These are phyloP conservation scores for Candida gigantensis DNA, from an alignment of 1,139 yeast species.

Conservation along the genomic window DNA sequence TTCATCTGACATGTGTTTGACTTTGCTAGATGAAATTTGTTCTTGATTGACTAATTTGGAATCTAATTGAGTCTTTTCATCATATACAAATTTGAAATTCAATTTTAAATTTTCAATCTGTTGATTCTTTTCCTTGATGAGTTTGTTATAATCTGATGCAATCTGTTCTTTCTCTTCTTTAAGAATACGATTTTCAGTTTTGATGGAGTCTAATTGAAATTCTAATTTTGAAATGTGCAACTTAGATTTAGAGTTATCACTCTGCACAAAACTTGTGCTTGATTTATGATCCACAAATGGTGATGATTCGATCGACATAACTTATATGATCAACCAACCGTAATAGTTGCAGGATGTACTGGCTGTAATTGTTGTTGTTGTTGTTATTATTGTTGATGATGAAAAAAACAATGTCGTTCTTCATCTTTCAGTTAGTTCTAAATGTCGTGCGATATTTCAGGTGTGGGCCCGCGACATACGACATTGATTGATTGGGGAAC, in stretches of 20 bases:
- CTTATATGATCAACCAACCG: too few relatives aligned
- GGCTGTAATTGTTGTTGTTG: conserved; percentile 1
- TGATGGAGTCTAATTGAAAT: conserved; percentile 30
- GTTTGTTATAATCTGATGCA: conserved; percentile 28
- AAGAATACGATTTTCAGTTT: conserved; percentile 35
- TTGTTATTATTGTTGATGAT: not conserved
- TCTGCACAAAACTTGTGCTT: conserved; percentile 1
- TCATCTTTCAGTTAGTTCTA: too few relatives aligned
- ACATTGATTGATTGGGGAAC: too few relatives aligned
- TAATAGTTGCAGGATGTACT: not conserved
- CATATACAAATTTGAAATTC: conserved; percentile 58
- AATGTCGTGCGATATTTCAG: not conserved
- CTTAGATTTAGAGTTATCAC: conserved; percentile 8
- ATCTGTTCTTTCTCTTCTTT: conserved; percentile 34
- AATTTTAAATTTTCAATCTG: conserved; percentile 42
- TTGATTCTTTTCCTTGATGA: conserved; percentile 33
- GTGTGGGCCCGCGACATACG: too few relatives aligned
- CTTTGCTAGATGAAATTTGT: conserved; percentile 40
- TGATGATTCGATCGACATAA: conserved; percentile 17
- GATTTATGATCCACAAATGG: conserved; percentile 20
- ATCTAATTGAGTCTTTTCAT: conserved; percentile 58
- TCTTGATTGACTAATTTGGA: conserved; percentile 49
- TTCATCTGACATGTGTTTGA: conserved; percentile 38
- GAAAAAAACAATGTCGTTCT: too few relatives aligned
- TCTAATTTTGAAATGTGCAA: conserved; percentile 28